Conservation (phyloP, 2,329 filamentous ascomycete genomes). For the Aspergillus amoenus region DNA sequence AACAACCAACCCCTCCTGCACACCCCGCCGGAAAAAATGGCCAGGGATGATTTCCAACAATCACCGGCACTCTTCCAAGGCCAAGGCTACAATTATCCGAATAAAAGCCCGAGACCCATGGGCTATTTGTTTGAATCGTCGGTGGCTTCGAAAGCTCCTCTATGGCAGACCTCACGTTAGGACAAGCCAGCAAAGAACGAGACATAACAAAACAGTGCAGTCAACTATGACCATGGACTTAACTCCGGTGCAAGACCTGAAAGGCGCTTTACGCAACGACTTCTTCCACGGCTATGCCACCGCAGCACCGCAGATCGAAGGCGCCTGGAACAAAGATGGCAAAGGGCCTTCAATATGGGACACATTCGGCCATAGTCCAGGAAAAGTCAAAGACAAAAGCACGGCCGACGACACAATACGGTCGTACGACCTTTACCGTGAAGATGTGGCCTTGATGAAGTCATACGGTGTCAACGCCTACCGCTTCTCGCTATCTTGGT, state of each 20-base stretch:
- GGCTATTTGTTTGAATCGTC: background rate
- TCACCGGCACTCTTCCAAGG: background rate
- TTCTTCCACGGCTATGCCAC: slow-evolving; percentile 33
- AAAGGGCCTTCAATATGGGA: slow-evolving; percentile 81
- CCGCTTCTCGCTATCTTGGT: slow-evolving; percentile 75
- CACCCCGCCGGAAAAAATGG: slow-evolving; percentile 11
- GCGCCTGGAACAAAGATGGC: slow-evolving; percentile 68
- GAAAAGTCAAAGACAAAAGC: slow-evolving; percentile 73
- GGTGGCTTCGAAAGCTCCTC: background rate
- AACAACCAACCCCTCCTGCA: background rate
- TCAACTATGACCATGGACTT: slow-evolving; percentile 21
- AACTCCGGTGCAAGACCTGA: slow-evolving; percentile 26
- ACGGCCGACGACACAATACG: slow-evolving; percentile 74
- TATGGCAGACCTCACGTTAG: background rate
- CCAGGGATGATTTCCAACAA: slow-evolving; percentile 12
- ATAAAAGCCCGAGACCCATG: slow-evolving; percentile 1
- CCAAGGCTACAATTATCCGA: slow-evolving; percentile 11
- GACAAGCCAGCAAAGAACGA: background rate
- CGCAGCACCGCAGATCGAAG: slow-evolving; percentile 65
- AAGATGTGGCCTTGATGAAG: slow-evolving; percentile 74
- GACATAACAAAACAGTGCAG: background rate
- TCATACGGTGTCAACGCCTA: slow-evolving; percentile 69
- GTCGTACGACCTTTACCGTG: slow-evolving; percentile 71
- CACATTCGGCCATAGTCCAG: slow-evolving; percentile 70
- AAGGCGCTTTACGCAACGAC: slow-evolving; percentile 24